Base-by-base conservation (phyloP, 768 basidiomycete genomes). In the Collybia mongolica region DNA sequence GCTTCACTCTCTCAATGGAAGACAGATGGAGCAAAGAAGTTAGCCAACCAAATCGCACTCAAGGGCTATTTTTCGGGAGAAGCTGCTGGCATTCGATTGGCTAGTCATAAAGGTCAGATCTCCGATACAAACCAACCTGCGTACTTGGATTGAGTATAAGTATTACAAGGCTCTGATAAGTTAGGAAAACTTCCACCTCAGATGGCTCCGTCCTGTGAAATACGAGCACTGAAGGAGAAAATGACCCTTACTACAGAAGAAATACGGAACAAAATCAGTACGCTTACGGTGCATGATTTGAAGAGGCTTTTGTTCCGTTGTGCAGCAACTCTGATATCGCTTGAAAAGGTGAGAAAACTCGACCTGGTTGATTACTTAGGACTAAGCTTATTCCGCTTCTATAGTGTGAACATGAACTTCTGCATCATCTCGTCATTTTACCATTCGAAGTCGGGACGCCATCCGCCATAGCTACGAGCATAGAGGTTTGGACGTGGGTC, bases 401-500 rank as follows among this genome's bases (percentile, higher is more conserved):
- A 4, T 19, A 96, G 93, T 86, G 84, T 62, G 92, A 98, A 51
- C 80, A 88, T 60, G 88, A 89, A 19, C 73, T 98, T 12, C 71
- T 98, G 8, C 88, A 91, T 67, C 87, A 93, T 64, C 73, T 98
- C 20, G 94, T 98, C 6, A 75, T 79, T 28, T 67, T 98, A 15
- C 97, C 97, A 0, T 90, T 98, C 59, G 87, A 90, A 49, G 86
- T 90, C 2, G 92, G 92, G 54, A 94, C 90, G 1, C 92, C 94
- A 1, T 73, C 90, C 3, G 84, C 93, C 1, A 82, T 98, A 49
- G 80, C 90, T 14, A 82, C 90, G 1, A 95, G 92, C 0, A 86
- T 94, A 38, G 94, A 98, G 62, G 87, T 88, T 8, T 98, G 97
- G 97, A 93, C 89, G 2, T 98, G 95, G 95, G 79, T 97, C 0